Base-by-base conservation (phyloP, 164 flowering plant genomes). In the Kalanchoe fedtschenkoi region DNA sequence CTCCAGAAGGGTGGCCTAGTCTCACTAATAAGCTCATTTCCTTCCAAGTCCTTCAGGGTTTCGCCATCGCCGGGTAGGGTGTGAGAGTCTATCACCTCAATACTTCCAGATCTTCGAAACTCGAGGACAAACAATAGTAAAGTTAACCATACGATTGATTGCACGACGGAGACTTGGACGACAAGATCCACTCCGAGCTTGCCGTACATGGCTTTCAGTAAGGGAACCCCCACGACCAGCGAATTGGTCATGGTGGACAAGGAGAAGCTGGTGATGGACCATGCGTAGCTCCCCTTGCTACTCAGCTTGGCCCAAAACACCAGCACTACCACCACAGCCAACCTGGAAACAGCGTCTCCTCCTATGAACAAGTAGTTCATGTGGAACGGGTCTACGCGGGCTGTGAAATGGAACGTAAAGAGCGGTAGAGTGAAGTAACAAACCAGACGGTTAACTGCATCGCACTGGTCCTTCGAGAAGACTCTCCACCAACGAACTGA, bases 401-500 rank as follows among this genome's bases (percentile, higher is more conserved):
- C 28, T 10, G 41, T 58, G 61, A 58, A 58, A 21, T 60, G 43
- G 62, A 60, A 60, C n/a, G 62, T 37, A 38, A 37, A 60, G 38
- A 60, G 26, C 3, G 62, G 62, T 6, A 60, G 62, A 13, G 62
- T 60, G 21, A 60, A 60, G 26, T 60, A 60, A 24, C 62, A 60
- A 37, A 60, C 62, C 29, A 60, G 32, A 38, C 62, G 62, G 34
- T 60, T 60, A 1, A 60, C 29, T 34, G 62, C 42, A 14, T 60
- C 62, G 26, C 62, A 60, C 16, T 60, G 62, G n/a, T 60, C 62
- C 5, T 35, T 24, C 17, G 62, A 35, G 34, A 47, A 71, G n/a
- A 84, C 65, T 55, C 65, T 65, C 85, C 87, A 82, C 87, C 87
- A 84, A 28, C 56, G 76, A 30, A 84, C 83, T 0, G 83, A 80